phyloP scores from a whole-genome alignment of 805 yeast genomes.

The Wickerhamiella slavikovae region DNA sequence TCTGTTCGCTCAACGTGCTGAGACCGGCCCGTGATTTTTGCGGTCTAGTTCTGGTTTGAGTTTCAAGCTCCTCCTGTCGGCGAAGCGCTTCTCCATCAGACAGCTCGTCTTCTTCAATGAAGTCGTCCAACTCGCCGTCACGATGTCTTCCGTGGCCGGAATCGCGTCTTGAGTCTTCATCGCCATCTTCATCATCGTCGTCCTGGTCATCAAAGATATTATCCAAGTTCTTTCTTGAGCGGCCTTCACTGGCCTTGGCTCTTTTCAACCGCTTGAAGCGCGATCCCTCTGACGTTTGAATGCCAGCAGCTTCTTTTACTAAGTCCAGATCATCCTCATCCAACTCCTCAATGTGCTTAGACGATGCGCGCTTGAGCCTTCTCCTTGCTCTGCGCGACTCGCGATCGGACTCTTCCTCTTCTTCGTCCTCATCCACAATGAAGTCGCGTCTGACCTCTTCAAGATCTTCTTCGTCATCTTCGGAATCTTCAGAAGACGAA shows the following conservation, averaged over 20 bases:
- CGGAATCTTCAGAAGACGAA: conserved; percentile 81
- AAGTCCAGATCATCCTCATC: conserved; percentile 93
- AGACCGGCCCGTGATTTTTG: conserved; percentile 4
- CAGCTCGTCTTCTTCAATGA: conserved; percentile 91
- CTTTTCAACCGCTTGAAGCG: conserved; percentile 71
- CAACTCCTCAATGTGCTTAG: conserved; percentile 7
- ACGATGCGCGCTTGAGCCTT: conserved; percentile 7
- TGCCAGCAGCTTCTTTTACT: conserved; percentile 73
- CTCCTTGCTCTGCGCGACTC: conserved; percentile 5
- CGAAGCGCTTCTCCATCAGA: conserved; percentile 60
- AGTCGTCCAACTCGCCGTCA: conserved; percentile 82
- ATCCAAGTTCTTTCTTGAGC: conserved; percentile 20
- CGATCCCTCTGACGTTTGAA: conserved; percentile 16
- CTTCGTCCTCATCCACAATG: conserved; percentile 82
- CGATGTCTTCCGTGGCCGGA: conserved; percentile 18
- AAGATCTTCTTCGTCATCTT: conserved; percentile 81
- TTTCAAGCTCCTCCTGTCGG: conserved; percentile 30
- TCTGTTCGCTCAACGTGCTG: conserved; percentile 11
- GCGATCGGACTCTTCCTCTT: conserved; percentile 24
- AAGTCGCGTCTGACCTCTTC: conserved; percentile 73
- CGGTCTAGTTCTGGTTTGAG: conserved; percentile 6
- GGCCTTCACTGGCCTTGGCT: conserved; percentile 27
- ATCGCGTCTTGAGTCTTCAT: conserved; percentile 20
- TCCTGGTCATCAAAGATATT: conserved; percentile 54
- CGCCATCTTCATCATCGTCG: conserved; percentile 19